Base-by-base conservation (phyloP, 768 basidiomycete species). In the Albatrellus ellisii region DNA sequence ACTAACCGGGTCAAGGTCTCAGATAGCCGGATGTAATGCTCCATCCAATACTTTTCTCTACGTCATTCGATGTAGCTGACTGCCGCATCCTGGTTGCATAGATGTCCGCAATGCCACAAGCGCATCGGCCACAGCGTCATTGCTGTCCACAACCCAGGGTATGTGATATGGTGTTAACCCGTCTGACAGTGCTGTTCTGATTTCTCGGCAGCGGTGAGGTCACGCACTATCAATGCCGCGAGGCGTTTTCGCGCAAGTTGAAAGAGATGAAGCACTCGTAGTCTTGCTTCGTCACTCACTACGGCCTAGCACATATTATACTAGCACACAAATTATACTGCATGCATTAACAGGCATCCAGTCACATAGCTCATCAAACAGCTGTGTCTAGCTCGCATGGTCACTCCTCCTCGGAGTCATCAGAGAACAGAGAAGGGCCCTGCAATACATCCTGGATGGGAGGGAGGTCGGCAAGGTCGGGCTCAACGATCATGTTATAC, bases 221-320 rank as follows among this genome's bases (percentile, higher is more conserved):
- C 2, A 98, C 91, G 0, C 94, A 97, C 61, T 91, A 92, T 58
- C 86, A 94, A 47, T 98, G 92, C 56, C 80, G 90, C 21, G 92
- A 95, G 56, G 69, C 71, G 0, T 95, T 90, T 55, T 65, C 85
- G 8, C 64, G 60, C 37, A 70, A 63, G 43, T 53, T 81, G 41
- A 68, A 67, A 34, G 69, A 72, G 46, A 61, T 52, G 25, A 35
- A 39, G 21, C 45, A 46, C 26, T 21, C 21, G 33, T 46, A 37
- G 44, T 24, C 11, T 27, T 3, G 10, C 10, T 27, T 15, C n/a
- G n/a, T n/a, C 34, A 12, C 15, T 12, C 17, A 12, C 29, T 3
- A 17, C 29, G 17, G 29, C 3, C 29, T 17, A 31, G 29, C 29
- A 31, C 17, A 31, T 31, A 31, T 31, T 12, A 20, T 20, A 36